These are phyloP conservation scores for Auricularia sp. DNA, from an alignment of 768 basidiomycete genomes.

Conservation along the genomic window DNA sequence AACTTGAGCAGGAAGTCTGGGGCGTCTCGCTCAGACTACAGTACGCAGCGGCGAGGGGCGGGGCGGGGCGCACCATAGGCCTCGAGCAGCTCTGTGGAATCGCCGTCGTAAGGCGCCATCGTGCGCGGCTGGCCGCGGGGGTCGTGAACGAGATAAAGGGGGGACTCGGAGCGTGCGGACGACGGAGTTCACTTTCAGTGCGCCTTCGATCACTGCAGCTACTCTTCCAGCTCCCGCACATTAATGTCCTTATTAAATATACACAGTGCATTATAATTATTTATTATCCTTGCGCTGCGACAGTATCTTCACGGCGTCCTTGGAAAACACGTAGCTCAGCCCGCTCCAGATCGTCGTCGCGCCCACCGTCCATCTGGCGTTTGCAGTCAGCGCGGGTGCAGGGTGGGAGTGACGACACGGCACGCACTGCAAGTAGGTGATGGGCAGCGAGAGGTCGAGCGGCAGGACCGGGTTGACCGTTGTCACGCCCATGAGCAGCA, in stretches of 20 bases:
- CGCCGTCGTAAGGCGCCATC: constrained; percentile 40
- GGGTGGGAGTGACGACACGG: neutral
- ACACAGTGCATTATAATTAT: no score
- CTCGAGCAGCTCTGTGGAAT: constrained; percentile 87
- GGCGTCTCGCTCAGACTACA: constrained; percentile 11
- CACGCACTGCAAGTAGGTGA: constrained; percentile 69
- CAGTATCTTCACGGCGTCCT: constrained; percentile 58
- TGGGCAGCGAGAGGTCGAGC: constrained; percentile 37
- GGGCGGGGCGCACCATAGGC: constrained; percentile 62
- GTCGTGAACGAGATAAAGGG: neutral
- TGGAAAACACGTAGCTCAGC: constrained; percentile 66
- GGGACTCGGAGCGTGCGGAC: no score
- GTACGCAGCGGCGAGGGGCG: neutral
- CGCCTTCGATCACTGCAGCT: no score
- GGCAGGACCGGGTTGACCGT: constrained; percentile 77
- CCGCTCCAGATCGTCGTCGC: constrained; percentile 91
- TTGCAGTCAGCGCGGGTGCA: neutral
- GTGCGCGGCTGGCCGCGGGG: neutral
- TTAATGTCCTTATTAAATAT: no score
- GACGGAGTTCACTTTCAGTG: no score
- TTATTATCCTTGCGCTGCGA: constrained; percentile 15
- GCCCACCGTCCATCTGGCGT: constrained; percentile 69
- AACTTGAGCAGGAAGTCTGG: constrained; percentile 98
- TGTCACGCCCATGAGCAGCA: constrained; percentile 81
- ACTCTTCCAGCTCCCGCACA: no score